Percentiles rank a stretch among this genome's conserved stretches.
Conservation (phyloP, 176 grass and related monocot species). For the Pontederia paniculata region DNA sequence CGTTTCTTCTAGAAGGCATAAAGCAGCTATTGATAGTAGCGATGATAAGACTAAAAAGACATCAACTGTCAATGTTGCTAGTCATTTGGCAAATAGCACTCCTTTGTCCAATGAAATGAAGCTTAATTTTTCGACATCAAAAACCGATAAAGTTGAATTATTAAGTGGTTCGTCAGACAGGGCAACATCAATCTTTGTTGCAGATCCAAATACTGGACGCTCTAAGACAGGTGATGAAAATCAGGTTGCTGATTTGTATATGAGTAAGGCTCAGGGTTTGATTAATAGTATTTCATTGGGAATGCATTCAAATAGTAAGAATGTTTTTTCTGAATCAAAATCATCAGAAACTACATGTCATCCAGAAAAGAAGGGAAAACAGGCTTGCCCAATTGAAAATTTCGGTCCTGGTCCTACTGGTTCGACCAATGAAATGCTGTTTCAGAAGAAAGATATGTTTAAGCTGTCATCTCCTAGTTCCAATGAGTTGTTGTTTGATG, state of each 20-base stretch:
- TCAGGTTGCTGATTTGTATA: too few species aligned
- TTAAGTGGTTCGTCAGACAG: not conserved
- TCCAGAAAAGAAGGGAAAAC: slow-evolving; percentile 19
- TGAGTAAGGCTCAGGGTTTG: too few species aligned
- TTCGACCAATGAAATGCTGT: not conserved
- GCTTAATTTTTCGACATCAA: slow-evolving; percentile 4
- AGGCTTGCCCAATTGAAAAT: slow-evolving; percentile 6
- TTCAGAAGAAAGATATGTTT: slow-evolving; percentile 8
- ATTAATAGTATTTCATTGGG: too few species aligned
- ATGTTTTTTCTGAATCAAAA: slow-evolving; percentile 13
- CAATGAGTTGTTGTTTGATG: slow-evolving; percentile 24
- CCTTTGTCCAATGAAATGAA: not conserved
- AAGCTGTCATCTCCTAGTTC: slow-evolving; percentile 22
- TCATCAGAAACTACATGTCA: slow-evolving; percentile 14
- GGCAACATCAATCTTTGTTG: too few species aligned
- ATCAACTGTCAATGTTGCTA: slow-evolving; percentile 15
- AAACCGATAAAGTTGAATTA: slow-evolving; percentile 20
- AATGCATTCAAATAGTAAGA: too few species aligned
- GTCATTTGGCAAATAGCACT: too few species aligned
- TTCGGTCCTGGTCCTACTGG: not conserved
- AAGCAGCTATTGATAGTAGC: not conserved
- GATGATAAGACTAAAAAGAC: not conserved
- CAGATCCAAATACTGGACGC: too few species aligned
- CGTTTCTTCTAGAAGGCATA: not conserved
- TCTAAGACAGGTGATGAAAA: too few species aligned